phyloP scores from a whole-genome alignment of 345 rosid genomes.

The Sisymbrium altissimum region DNA sequence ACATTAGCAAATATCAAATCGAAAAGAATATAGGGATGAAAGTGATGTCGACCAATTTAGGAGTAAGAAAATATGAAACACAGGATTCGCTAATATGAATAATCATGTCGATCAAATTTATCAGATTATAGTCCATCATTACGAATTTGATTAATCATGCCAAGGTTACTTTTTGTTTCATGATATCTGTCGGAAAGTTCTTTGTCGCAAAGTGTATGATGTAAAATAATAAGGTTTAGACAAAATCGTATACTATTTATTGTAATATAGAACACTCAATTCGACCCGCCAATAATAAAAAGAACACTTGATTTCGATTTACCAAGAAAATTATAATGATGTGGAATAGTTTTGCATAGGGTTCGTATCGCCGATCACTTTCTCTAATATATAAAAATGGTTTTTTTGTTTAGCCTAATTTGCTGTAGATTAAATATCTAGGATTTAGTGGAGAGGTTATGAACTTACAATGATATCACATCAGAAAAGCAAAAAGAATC shows the following conservation, averaged over 20 bases:
- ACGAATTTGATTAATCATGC: constrained; percentile 3
- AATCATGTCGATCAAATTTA: not conserved
- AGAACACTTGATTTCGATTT: not conserved
- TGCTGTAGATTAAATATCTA: not conserved
- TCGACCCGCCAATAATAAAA: no score
- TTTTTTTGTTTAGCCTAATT: not conserved
- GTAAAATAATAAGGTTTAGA: not conserved
- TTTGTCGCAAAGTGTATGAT: constrained; percentile 11
- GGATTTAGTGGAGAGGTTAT: constrained; percentile 9
- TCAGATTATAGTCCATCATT: constrained; percentile 1
- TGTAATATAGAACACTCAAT: not conserved
- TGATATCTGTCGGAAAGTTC: not conserved
- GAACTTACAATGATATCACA: constrained; percentile 20
- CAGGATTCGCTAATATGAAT: not conserved
- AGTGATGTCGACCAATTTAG: constrained; percentile 3
- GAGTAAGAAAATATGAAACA: not conserved
- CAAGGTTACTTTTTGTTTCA: constrained; percentile 6
- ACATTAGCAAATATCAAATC: constrained; percentile 23
- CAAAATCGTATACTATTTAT: not conserved
- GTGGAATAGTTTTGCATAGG: not conserved
- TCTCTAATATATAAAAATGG: not conserved
- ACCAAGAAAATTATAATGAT: not conserved
- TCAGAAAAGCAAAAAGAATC: constrained; percentile 8
- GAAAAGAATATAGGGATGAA: constrained; percentile 9
- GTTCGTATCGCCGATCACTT: constrained; percentile 3